These are phyloP conservation scores for Kurtzmaniella quercitrusa DNA, from an alignment of 1,139 yeast genomes.

Conservation along the genomic window DNA sequence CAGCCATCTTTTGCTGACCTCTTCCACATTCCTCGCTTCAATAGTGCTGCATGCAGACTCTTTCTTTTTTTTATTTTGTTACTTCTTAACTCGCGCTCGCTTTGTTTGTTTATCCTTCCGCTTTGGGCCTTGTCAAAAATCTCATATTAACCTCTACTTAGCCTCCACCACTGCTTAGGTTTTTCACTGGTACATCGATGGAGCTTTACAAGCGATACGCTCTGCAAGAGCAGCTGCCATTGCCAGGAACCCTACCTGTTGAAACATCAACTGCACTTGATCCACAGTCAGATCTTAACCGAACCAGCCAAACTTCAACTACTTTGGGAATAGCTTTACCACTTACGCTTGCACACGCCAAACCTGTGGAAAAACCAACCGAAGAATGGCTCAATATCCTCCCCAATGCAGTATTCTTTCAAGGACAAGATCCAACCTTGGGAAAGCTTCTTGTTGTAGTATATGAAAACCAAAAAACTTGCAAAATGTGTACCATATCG, in stretches of 20 bases:
- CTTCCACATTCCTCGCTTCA: background rate
- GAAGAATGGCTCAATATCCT: constrained; percentile 40
- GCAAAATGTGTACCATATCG: constrained; percentile 55
- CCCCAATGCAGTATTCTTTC: constrained; percentile 51
- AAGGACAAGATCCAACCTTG: constrained; percentile 52
- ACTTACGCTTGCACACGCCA: constrained; percentile 1
- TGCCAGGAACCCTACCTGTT: constrained; percentile 3
- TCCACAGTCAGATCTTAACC: background rate
- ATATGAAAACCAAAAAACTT: constrained; percentile 42
- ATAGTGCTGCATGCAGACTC: background rate
- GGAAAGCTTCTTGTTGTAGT: constrained; percentile 53
- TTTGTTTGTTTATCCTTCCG: background rate
- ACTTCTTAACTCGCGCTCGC: background rate
- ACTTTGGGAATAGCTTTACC: background rate
- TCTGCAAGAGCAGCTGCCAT: constrained; percentile 33
- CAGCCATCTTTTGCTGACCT: background rate
- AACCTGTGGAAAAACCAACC: background rate
- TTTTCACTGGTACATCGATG: constrained; percentile 12
- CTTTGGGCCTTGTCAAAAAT: background rate
- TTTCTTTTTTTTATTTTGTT: background rate
- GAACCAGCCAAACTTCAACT: background rate
- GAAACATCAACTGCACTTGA: background rate
- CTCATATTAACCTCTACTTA: background rate
- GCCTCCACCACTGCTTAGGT: background rate
- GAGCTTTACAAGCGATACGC: constrained; percentile 35